Conservation (phyloP, 139 green algal genomes). For the Limnomonas spitsbergensis region DNA sequence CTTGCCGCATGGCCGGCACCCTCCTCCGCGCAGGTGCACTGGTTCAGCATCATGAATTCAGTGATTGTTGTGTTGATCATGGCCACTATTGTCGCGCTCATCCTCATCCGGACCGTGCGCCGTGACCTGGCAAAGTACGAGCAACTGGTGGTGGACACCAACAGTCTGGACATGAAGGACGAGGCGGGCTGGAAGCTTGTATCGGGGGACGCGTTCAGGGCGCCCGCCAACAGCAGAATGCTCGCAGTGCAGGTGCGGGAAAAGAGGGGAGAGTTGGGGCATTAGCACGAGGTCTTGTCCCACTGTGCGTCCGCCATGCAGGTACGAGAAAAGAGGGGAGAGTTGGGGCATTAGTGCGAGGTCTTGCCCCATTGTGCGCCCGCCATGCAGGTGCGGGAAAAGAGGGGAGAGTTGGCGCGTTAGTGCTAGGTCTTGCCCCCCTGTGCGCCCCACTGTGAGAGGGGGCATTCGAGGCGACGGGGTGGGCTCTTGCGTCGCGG, state of each 20-base stretch:
- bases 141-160: slow-evolving; percentile 78
- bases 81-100: slow-evolving; percentile 83
- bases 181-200: slow-evolving; percentile 95
- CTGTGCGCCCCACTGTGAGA: no score
- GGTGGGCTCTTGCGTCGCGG: no score
- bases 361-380: no score
- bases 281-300: neutral
- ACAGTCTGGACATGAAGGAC: slow-evolving; percentile 17
- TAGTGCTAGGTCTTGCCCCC: no score
- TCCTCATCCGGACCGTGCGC: slow-evolving; percentile 86
- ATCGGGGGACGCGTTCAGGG: slow-evolving; percentile 88
- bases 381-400: no score
- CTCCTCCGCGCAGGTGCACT: slow-evolving; percentile 69
- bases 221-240: slow-evolving; percentile 53
- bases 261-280: no score
- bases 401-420: no score
- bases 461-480: no score
- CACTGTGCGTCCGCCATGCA: neutral
- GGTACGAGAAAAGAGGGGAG: no score
- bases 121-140: slow-evolving; percentile 91
- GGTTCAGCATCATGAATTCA: slow-evolving; percentile 96
- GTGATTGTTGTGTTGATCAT: slow-evolving; percentile 93
- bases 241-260: slow-evolving; percentile 77
- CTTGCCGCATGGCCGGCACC: neutral
- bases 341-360: no score